Base-by-base conservation (phyloP, 2,329 filamentous ascomycete genomes). In the Aspergillus brasiliensis region DNA sequence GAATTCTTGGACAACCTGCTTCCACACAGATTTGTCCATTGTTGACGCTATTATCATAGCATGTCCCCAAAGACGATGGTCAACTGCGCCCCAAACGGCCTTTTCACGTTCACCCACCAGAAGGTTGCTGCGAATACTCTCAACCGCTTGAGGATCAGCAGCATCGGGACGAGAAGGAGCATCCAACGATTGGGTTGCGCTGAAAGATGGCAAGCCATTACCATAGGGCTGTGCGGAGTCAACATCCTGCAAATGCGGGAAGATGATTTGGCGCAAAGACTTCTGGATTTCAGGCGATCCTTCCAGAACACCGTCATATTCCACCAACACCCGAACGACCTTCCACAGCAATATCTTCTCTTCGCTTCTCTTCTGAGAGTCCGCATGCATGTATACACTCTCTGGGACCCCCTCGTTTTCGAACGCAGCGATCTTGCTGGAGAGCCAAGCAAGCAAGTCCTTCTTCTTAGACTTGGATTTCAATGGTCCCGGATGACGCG, bases 381-480 rank as follows among this genome's bases (percentile, higher is more conserved):
- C 71, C 76, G 79, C 15, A 77, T 78, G 31, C 77, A 78, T 66
- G 78, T 84, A 51, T 79, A 86, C 54, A 79, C 73, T 56, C 77
- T 82, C 68, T 8, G 82, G 76, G 3, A 76, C 65, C 34, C 77
- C 72, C 53, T 73, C 66, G 46, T 82, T 84, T 71, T 96, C 91
- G 37, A 97, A 78, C 0, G 80, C 80, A 38, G 91, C 88, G 58
- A 98, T 94, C 55, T 89, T 91, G 60, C 84, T 81, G 4, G 83
- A 85, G 47, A 99, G 81, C 95, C 96, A 99, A 2, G 86, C 77
- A 46, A 93, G 68, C 0, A 92, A 85, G 57, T 99, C 94, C 80
- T 98, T 99, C 82, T 99, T 99, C 82, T 97, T 98, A 1, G 88
- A 87, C 73, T 97, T 98, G 42, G 88, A 85, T 75, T 90, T 92